These are phyloP conservation scores for Pyrenula aspistea DNA, from an alignment of 495 filamentous ascomycete genomes.

Conservation along the genomic window DNA sequence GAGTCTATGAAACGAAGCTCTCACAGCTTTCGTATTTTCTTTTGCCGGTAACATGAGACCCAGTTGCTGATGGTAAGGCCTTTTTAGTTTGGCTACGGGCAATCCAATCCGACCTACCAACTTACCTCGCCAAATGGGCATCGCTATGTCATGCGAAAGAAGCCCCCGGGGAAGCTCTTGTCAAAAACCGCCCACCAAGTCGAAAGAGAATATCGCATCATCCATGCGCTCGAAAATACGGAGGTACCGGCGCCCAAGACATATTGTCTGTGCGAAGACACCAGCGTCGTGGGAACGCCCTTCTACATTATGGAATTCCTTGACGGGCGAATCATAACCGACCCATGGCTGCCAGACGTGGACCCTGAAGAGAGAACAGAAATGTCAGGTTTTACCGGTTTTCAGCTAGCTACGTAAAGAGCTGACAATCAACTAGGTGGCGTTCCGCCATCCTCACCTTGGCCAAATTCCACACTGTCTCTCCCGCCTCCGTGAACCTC, in stretches of 20 bases:
- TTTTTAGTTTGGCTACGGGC: slow-evolving; percentile 81
- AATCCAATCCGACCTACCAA: slow-evolving; percentile 94
- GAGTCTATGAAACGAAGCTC: neutral
- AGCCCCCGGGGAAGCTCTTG: slow-evolving; percentile 82
- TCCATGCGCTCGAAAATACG: slow-evolving; percentile 66
- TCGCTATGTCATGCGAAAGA: slow-evolving; percentile 84
- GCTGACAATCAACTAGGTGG: slow-evolving; percentile 44
- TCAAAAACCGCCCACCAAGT: slow-evolving; percentile 92
- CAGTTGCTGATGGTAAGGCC: no score
- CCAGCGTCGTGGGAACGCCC: slow-evolving; percentile 64
- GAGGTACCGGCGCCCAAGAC: slow-evolving; percentile 80
- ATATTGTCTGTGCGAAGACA: slow-evolving; percentile 78
- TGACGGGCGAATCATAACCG: slow-evolving; percentile 82
- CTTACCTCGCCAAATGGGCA: slow-evolving; percentile 54
- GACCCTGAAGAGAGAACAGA: slow-evolving; percentile 51
- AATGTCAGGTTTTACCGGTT: slow-evolving; percentile 43
- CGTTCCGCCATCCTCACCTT: slow-evolving; percentile 69
- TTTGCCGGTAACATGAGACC: no score
- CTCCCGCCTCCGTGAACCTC: slow-evolving; percentile 51
- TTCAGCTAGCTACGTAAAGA: neutral
- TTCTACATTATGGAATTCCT: slow-evolving; percentile 97
- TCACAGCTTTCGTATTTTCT: slow-evolving; percentile 8
- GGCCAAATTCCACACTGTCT: slow-evolving; percentile 73
- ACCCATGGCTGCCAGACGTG: slow-evolving; percentile 71
- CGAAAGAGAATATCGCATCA: slow-evolving; percentile 86